Base-by-base conservation (phyloP, 768 basidiomycete species). In the Agrocybe chaxingu region DNA sequence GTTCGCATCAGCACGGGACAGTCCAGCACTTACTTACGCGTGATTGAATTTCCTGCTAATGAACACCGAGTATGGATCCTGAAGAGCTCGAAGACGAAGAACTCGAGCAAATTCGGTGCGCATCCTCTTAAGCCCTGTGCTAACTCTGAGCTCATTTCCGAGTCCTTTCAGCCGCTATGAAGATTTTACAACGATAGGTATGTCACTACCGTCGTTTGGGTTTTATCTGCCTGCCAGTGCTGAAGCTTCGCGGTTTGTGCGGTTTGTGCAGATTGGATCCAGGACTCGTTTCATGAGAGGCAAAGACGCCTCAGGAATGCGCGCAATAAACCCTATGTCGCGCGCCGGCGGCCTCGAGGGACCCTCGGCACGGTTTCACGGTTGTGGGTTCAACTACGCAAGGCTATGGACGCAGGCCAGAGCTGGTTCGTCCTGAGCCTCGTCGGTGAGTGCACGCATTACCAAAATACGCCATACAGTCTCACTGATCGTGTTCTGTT, bases 161-260 rank as follows among this genome's bases (percentile, higher is more conserved):
- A 50, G 64, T 35, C 49, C 40, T 41, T 33, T 55, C 52, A 94
- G 93, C 57, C 90, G 89, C 52, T 96, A 95, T 73, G 89, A 95
- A 67, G 93, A 97, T 71, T 97, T 97, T 65, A 87, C 86, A 39
- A 96, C 94, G 5, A 94, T 97, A 70, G 93, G 93, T 92, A 62
- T 58, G 47, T n/a, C 33, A 43, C 13, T 43, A 24, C 11, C 42
- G 45, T 43, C 39, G 31, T 49, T 9, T 38, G 45, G 34, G 36
- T 43, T 19, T 47, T 36, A 54, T 29, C 47, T 55, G 42, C 45
- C 30, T 50, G 44, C 47, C 49, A 16, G 51, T 56, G 49, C 42
- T 42, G 19, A 40, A 9, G 36, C 24, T 34, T 32, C 47, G 16
- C 43, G 42, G 32, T 46, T 33, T 42, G 16, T 16, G 29, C 24